A percentile compares a stretch with the other conserved stretches of the same genome.
phyloP scores from a whole-genome alignment of 495 filamentous ascomycete genomes.

The Penicillium crystallinum region DNA sequence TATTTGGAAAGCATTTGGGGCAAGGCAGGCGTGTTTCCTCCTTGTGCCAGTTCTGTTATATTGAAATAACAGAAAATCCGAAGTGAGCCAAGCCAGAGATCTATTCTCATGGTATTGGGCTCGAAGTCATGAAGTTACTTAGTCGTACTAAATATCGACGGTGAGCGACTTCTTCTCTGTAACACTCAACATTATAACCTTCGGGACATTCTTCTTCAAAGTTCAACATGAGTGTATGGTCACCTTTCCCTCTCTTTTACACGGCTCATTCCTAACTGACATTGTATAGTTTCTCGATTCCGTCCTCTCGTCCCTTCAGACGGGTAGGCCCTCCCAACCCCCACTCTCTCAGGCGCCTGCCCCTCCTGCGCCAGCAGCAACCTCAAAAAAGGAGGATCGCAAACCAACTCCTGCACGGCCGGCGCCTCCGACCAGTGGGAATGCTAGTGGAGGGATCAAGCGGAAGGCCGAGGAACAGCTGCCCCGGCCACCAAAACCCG shows the following conservation, averaged over 20 bases:
- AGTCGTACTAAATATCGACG: slow-evolving; percentile 43
- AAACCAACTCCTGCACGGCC: slow-evolving; percentile 12
- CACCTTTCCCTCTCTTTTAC: not conserved
- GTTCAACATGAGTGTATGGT: slow-evolving; percentile 46
- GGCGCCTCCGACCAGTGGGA: slow-evolving; percentile 15
- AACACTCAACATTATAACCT: not conserved
- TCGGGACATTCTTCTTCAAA: not conserved
- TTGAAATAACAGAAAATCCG: not conserved
- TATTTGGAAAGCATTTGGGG: not conserved
- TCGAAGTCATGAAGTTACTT: slow-evolving; percentile 47
- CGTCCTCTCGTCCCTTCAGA: slow-evolving; percentile 50
- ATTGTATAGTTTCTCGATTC: slow-evolving; percentile 51
- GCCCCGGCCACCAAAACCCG: slow-evolving; percentile 25
- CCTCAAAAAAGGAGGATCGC: slow-evolving; percentile 23
- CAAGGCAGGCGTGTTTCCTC: not conserved
- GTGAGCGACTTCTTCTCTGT: slow-evolving; percentile 28
- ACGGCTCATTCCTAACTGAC: slow-evolving; percentile 17
- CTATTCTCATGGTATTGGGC: slow-evolving; percentile 22
- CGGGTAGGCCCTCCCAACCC: slow-evolving; percentile 34
- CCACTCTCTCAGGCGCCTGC: slow-evolving; percentile 29
- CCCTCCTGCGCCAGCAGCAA: slow-evolving; percentile 23
- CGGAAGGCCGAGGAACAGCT: slow-evolving; percentile 43
- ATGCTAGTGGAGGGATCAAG: slow-evolving; percentile 30
- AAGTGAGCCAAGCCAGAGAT: slow-evolving; percentile 8
- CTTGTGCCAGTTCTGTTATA: not conserved